Evolutionary conservation across 352 stramenopile species (phyloP), one percentile per base, ranked within the genome.

Genomic region (Globisporangium cederbergense): DNA sequence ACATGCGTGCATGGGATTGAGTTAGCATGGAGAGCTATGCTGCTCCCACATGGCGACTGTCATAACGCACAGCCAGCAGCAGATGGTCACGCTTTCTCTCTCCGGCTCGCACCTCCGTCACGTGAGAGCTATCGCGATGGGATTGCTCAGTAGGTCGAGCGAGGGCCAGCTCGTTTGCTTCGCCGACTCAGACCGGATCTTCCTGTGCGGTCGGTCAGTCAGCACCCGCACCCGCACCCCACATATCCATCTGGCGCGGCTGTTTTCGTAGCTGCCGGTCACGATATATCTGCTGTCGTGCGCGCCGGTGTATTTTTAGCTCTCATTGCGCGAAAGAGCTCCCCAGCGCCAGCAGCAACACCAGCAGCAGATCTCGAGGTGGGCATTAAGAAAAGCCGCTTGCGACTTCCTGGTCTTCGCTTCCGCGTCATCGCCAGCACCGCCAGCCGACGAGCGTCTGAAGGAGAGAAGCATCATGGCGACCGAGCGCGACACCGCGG

Each of bases 401-500:
- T 7, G 42, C 14, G 4, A 47, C 42, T 20, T 20, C 42, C 43
- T 49, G 43, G 22, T 49, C 43, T 49, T 22, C 43, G 13, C 4
- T 20, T n/a, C 14, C 25, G 25, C 25, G 25, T 28, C 25, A 28
- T 28, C 25, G 25, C 25, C 25, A 28, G 25, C 25, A n/a, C 40
- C 40, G 20, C 14, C 40, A 46, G 14, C 40, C 42, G 42, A n/a
- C 42, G 36, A 42, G 14, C 43, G 43, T 49, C 43, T 20, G 0
- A 18, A 10, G 18, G 40, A 18, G 20, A 45, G 25, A 13, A 54
- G 43, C 58, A 28, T 8, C 4, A 64, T 68, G 46, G 55, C 49
- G 36, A 58, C 32, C 18, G 64, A 65, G 18, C 47, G 38, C 28
- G 59, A 65, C 25, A 65, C 36, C 25, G 58, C 46, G 10, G 20